phyloP scores from a whole-genome alignment of 2,329 filamentous ascomycete genomes.

The Orbilia javanica region DNA sequence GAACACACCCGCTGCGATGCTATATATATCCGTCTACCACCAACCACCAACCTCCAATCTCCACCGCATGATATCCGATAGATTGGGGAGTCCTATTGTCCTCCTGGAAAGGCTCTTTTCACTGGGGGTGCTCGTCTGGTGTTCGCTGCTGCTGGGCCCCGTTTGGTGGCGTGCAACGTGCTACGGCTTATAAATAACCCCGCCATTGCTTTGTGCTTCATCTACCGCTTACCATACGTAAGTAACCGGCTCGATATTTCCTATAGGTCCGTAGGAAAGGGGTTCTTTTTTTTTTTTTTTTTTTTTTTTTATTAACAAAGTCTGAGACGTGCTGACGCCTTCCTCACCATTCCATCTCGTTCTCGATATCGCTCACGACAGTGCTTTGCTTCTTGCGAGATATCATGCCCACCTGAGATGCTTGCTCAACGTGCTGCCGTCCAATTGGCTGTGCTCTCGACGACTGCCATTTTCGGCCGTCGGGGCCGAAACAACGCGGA shows the following conservation, averaged over 20 bases:
- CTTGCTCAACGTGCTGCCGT: slow-evolving; percentile 31
- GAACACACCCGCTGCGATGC: not conserved
- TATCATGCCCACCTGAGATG: slow-evolving; percentile 1
- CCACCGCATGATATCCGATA: too few relatives aligned
- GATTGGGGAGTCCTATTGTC: too few relatives aligned
- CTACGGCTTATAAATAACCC: slow-evolving; percentile 23
- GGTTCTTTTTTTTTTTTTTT: too few relatives aligned
- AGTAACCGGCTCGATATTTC: too few relatives aligned
- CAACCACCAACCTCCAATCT: too few relatives aligned
- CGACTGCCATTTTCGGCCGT: slow-evolving; percentile 18
- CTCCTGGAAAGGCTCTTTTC: not conserved
- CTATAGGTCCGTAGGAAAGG: too few relatives aligned
- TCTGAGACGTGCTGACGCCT: not conserved
- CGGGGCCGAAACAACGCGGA: slow-evolving; percentile 18
- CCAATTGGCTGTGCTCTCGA: slow-evolving; percentile 18
- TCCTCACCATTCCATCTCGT: slow-evolving; percentile 27
- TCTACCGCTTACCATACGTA: slow-evolving; percentile 12
- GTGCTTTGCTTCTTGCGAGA: not conserved
- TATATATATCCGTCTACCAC: too few relatives aligned
- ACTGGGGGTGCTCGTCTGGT: too few relatives aligned
- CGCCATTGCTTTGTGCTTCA: slow-evolving; percentile 8
- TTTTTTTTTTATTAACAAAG: too few relatives aligned
- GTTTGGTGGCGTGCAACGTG: slow-evolving; percentile 2
- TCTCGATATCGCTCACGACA: slow-evolving; percentile 18
- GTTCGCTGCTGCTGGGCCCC: not conserved